Conservation (phyloP, 140 eudicot genomes). For the Senecio squalidus region DNA sequence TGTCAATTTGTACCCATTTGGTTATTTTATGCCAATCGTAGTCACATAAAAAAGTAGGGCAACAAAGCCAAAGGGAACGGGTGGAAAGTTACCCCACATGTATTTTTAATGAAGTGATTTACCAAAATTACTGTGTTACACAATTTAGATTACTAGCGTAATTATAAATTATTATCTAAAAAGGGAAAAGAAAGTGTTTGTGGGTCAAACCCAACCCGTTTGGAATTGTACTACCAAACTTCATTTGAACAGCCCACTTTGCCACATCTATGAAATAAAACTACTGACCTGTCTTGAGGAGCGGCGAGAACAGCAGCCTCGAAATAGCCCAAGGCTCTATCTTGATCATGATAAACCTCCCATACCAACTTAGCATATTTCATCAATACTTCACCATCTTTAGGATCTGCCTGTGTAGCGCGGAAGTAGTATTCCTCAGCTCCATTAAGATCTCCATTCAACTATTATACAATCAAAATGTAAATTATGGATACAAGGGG, state of each 20-base stretch:
- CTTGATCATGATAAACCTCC: slow-evolving; percentile 69
- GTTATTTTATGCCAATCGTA: no score
- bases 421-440: slow-evolving; percentile 71
- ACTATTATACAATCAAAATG: slow-evolving; percentile 30
- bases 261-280: background rate
- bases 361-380: slow-evolving; percentile 75
- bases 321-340: slow-evolving; percentile 57
- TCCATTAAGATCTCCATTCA: slow-evolving; percentile 58
- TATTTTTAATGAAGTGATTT: no score
- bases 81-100: background rate
- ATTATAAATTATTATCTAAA: no score
- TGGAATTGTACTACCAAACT: background rate
- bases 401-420: slow-evolving; percentile 59
- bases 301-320: slow-evolving; percentile 59
- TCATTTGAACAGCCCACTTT: background rate
- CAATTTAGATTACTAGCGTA: no score
- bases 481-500: no score
- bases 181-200: background rate
- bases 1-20: background rate
- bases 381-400: slow-evolving; percentile 52
- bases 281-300: slow-evolving; percentile 55
- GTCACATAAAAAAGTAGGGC: background rate
- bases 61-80: background rate
- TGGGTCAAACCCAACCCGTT: background rate
- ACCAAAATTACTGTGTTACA: no score